These are phyloP conservation scores for Boechera stricta DNA, from an alignment of 345 rosid genomes.

Conservation along the genomic window DNA sequence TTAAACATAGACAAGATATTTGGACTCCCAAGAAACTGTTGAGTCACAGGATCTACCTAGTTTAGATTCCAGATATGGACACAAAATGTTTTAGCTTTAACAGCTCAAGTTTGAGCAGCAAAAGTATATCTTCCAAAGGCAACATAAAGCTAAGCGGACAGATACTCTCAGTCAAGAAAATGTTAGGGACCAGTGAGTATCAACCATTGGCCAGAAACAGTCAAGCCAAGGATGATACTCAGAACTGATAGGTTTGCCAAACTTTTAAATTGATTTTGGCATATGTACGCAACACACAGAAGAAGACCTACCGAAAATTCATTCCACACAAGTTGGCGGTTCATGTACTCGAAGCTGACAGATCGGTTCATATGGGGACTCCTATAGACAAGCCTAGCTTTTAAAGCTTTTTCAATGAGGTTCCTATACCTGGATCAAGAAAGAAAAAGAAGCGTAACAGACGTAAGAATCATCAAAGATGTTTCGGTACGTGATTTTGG, in stretches of 20 bases:
- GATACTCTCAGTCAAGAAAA: neutral
- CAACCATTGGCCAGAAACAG: slow-evolving; percentile 17
- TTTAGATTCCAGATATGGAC: slow-evolving; percentile 22
- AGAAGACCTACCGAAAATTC: slow-evolving; percentile 84
- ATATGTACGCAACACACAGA: slow-evolving; percentile 10
- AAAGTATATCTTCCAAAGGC: slow-evolving; percentile 15
- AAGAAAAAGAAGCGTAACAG: slow-evolving; percentile 11
- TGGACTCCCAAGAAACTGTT: neutral
- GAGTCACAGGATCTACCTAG: slow-evolving; percentile 9
- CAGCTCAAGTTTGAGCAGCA: slow-evolving; percentile 4
- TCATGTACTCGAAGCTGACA: slow-evolving; percentile 99
- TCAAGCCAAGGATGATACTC: slow-evolving; percentile 7
- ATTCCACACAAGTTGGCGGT: slow-evolving; percentile 98
- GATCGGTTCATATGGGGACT: slow-evolving; percentile 94
- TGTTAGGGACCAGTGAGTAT: slow-evolving; percentile 25
- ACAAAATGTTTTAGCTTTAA: slow-evolving; percentile 3
- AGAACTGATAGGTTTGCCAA: slow-evolving; percentile 14
- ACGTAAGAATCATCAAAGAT: slow-evolving; percentile 27
- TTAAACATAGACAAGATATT: slow-evolving; percentile 5
- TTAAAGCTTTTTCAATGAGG: slow-evolving; percentile 86
- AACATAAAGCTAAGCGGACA: slow-evolving; percentile 14
- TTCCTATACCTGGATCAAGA: slow-evolving; percentile 75
- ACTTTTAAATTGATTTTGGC: slow-evolving; percentile 10
- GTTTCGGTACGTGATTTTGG: slow-evolving; percentile 6
- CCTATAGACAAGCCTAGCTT: slow-evolving; percentile 93